These are phyloP conservation scores for Gastrolobium bilobum DNA, from an alignment of 306 rosid species.

Conservation along the genomic window DNA sequence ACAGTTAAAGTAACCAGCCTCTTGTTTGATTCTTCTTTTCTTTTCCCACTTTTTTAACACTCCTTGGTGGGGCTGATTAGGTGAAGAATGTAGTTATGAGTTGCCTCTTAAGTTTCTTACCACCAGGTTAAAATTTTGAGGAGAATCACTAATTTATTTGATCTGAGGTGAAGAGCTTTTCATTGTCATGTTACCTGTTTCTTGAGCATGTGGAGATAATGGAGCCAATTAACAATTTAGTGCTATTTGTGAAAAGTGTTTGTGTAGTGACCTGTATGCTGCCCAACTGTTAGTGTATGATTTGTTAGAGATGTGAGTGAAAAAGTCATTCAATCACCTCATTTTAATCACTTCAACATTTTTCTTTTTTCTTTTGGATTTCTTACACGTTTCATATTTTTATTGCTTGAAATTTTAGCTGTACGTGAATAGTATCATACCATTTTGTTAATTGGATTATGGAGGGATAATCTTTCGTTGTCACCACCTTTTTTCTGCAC, in stretches of 20 bases:
- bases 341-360: slow-evolving; percentile 23
- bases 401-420: slow-evolving; percentile 3
- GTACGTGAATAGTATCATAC: background rate
- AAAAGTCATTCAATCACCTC: background rate
- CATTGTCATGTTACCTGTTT: slow-evolving; percentile 11
- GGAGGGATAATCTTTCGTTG: slow-evolving; percentile 27
- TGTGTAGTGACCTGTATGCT: slow-evolving; percentile 18
- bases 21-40: background rate
- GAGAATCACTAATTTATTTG: slow-evolving; percentile 23
- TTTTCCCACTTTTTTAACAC: background rate
- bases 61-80: slow-evolving; percentile 10
- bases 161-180: background rate
- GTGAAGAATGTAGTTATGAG: slow-evolving; percentile 12
- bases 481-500: slow-evolving; percentile 28
- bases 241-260: slow-evolving; percentile 11
- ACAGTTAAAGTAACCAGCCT: slow-evolving; percentile 7
- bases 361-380: slow-evolving; percentile 22
- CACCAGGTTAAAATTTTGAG: background rate
- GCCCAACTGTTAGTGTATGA: slow-evolving; percentile 28
- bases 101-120: slow-evolving; percentile 13
- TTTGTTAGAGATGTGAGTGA: background rate
- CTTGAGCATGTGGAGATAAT: slow-evolving; percentile 45
- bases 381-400: background rate
- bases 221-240: slow-evolving; percentile 37
- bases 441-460: slow-evolving; percentile 3